Percentiles rank a stretch among this genome's conserved stretches.
Evolutionary conservation across 768 basidiomycete genomes (phyloP).

Genomic region (Sporobolomyces pararoseus): DNA sequence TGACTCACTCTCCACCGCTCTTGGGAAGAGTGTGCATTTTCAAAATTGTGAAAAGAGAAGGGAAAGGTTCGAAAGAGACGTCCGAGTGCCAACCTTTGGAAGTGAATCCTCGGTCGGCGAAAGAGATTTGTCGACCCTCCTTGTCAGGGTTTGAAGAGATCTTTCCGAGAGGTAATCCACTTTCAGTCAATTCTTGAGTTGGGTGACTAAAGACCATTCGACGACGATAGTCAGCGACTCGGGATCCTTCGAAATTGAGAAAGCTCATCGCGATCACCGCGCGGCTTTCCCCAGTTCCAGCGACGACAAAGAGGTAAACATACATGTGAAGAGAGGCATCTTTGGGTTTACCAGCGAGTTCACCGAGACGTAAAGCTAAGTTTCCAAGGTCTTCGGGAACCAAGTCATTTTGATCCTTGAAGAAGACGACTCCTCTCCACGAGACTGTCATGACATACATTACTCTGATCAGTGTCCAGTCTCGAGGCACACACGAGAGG

Average conservation of each 20-base stretch:
- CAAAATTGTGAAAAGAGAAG: conserved; percentile 47
- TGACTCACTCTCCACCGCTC: conserved; percentile 42
- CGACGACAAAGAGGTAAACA: not conserved
- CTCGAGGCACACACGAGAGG: not conserved
- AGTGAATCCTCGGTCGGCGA: conserved; percentile 36
- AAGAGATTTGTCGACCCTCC: conserved; percentile 43
- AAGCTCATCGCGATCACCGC: no score
- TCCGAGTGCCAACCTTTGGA: conserved; percentile 30
- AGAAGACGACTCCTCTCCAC: conserved; percentile 50
- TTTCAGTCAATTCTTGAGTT: conserved; percentile 45
- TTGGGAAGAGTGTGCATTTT: conserved; percentile 49
- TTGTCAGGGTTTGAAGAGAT: conserved; percentile 44
- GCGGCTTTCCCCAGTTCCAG: no score
- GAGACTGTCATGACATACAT: no score
- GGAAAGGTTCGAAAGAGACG: conserved; percentile 48
- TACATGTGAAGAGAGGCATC: conserved; percentile 46
- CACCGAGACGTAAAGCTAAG: conserved; percentile 45
- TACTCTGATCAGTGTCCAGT: no score
- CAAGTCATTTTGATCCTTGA: conserved; percentile 48
- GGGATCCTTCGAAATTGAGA: no score
- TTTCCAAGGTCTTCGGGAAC: conserved; percentile 45
- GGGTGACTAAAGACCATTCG: conserved; percentile 46
- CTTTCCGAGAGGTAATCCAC: conserved; percentile 46
- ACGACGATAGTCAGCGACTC: not conserved
- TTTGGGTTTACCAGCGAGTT: conserved; percentile 47